Conservation (phyloP, 2,329 filamentous ascomycete genomes). For the Penicillium sp. region DNA sequence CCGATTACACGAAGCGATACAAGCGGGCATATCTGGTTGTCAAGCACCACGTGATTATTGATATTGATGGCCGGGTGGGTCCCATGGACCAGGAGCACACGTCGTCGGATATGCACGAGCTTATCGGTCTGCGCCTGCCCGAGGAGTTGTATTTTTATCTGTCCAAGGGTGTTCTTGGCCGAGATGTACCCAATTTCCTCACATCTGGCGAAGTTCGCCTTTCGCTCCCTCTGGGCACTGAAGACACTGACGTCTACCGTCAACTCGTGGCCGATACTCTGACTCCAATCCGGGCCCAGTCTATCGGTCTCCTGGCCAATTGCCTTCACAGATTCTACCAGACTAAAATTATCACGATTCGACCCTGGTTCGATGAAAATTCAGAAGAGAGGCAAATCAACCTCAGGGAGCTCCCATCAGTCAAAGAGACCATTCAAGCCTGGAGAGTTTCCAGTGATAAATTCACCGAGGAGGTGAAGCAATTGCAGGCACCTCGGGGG, state of each 20-base stretch:
- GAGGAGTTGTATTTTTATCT: conserved; percentile 91
- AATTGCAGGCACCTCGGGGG: conserved; percentile 39
- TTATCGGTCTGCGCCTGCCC: conserved; percentile 87
- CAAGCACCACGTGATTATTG: conserved; percentile 84
- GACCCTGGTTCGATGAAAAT: conserved; percentile 82
- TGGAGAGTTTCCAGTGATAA: conserved; percentile 75
- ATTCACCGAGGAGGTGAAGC: conserved; percentile 52
- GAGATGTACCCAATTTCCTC: conserved; percentile 80
- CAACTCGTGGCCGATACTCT: conserved; percentile 77
- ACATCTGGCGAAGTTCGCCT: conserved; percentile 79
- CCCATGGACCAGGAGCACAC: conserved; percentile 75
- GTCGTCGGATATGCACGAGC: conserved; percentile 84
- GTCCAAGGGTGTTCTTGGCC: conserved; percentile 78
- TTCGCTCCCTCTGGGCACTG: conserved; percentile 83
- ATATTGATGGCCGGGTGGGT: conserved; percentile 75
- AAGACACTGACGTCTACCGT: conserved; percentile 79
- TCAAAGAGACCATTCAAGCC: conserved; percentile 60
- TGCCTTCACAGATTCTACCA: conserved; percentile 83
- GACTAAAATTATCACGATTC: conserved; percentile 76
- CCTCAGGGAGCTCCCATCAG: conserved; percentile 61
- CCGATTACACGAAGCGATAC: conserved; percentile 83
- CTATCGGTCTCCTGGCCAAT: conserved; percentile 78
- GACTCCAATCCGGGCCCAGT: conserved; percentile 74
- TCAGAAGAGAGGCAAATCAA: conserved; percentile 70
- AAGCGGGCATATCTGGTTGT: conserved; percentile 83